Conservation (phyloP, 2,329 filamentous ascomycete genomes). For the Diaporthe ilicicola region DNA sequence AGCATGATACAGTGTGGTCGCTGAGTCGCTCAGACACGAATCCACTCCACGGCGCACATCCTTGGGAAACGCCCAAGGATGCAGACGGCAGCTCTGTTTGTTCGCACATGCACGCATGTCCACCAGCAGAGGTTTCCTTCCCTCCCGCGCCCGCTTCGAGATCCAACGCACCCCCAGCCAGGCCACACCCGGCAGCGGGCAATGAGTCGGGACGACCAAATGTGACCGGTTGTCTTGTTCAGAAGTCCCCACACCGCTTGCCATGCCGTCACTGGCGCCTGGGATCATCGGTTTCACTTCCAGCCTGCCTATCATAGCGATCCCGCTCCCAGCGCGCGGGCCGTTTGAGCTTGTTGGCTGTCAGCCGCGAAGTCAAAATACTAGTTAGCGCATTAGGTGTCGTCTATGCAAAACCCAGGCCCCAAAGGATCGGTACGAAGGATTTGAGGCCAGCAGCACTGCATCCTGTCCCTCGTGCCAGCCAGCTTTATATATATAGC, state of each 20-base stretch:
- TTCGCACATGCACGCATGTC: constrained; percentile 1
- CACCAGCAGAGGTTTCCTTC: neutral
- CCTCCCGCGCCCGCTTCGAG: neutral
- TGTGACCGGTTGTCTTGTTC: neutral
- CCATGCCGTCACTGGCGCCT: constrained; percentile 4
- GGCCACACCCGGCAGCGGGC: neutral
- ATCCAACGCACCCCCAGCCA: neutral
- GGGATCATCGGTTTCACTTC: constrained; percentile 3
- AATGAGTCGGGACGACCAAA: constrained; percentile 22
- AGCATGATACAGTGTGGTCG: neutral
- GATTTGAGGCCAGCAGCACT: constrained; percentile 1
- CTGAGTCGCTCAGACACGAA: constrained; percentile 11
- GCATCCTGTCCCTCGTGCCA: constrained; percentile 1
- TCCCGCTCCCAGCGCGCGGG: constrained; percentile 1
- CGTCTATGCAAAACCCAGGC: neutral
- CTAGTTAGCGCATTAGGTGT: neutral
- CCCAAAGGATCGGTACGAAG: constrained; percentile 3
- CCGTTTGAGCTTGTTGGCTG: neutral
- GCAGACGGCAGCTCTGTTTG: neutral
- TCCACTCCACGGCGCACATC: neutral
- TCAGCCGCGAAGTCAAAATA: neutral
- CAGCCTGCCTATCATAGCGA: neutral
- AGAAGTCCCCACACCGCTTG: constrained; percentile 5
- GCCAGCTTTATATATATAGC: neutral
- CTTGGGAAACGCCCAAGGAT: neutral